Conservation (phyloP, 176 grass and related monocot species). For the Eleusine indica region DNA sequence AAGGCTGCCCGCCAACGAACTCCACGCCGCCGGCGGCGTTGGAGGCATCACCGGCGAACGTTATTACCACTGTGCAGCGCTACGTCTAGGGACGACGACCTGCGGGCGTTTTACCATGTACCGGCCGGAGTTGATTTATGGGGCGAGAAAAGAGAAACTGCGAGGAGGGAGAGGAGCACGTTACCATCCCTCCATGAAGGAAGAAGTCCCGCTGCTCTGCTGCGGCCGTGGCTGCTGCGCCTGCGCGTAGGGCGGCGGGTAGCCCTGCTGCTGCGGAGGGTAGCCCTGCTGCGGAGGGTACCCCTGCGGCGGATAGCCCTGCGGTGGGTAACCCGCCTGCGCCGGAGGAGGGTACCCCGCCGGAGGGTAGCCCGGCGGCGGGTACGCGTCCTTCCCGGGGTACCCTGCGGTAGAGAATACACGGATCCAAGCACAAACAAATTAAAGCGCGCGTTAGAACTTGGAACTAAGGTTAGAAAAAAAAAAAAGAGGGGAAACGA, state of each 20-base stretch:
- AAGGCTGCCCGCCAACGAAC: neutral
- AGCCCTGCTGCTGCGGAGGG: constrained; percentile 43
- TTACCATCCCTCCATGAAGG: constrained; percentile 73
- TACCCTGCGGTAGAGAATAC: constrained; percentile 31
- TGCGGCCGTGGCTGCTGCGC: constrained; percentile 48
- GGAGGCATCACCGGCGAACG: neutral
- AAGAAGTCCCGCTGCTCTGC: constrained; percentile 60
- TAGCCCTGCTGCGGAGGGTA: constrained; percentile 36
- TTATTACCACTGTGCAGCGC: neutral
- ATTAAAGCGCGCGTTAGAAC: neutral
- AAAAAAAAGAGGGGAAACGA: neutral
- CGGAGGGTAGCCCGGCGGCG: constrained; percentile 56
- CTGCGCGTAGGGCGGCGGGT: constrained; percentile 66
- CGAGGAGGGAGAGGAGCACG: neutral
- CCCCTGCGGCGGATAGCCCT: constrained; percentile 31
- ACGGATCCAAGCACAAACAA: neutral
- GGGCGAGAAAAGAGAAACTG: neutral
- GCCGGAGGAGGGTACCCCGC: constrained; percentile 48
- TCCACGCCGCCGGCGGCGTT: neutral
- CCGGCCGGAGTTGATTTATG: neutral
- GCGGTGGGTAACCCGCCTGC: constrained; percentile 50
- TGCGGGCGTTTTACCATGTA: no score
- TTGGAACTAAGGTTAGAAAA: neutral
- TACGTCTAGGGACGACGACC: neutral
- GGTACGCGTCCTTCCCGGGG: constrained; percentile 58